phyloP scores from a whole-genome alignment of 2,329 filamentous ascomycete species.

The Hysterium pulicare region DNA sequence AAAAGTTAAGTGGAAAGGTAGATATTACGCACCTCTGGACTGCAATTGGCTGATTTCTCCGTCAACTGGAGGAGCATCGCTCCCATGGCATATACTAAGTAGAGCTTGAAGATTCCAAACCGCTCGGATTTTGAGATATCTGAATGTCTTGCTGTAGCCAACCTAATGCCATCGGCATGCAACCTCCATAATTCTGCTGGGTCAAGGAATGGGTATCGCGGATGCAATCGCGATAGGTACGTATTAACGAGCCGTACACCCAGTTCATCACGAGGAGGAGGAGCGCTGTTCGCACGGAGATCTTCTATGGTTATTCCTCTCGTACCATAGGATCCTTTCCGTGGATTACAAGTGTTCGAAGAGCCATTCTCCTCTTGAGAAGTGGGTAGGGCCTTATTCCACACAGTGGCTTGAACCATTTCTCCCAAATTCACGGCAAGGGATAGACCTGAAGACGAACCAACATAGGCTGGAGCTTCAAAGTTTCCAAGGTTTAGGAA shows the following conservation, averaged over 20 bases:
- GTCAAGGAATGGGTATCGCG: slow-evolving; percentile 51
- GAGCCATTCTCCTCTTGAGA: slow-evolving; percentile 9
- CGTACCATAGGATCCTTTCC: slow-evolving; percentile 16
- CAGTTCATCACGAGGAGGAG: slow-evolving; percentile 47
- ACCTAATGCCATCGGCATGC: slow-evolving; percentile 41
- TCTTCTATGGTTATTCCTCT: slow-evolving; percentile 40
- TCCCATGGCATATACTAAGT: slow-evolving; percentile 53
- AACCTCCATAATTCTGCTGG: slow-evolving; percentile 44
- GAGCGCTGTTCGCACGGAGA: slow-evolving; percentile 42
- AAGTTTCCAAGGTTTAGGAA: slow-evolving; percentile 44
- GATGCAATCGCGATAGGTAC: slow-evolving; percentile 47
- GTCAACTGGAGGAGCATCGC: slow-evolving; percentile 49
- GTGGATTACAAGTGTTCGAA: slow-evolving; percentile 4
- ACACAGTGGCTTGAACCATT: slow-evolving; percentile 54
- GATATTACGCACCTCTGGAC: slow-evolving; percentile 38
- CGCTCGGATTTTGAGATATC: slow-evolving; percentile 26
- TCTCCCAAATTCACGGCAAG: slow-evolving; percentile 50
- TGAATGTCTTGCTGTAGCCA: slow-evolving; percentile 33
- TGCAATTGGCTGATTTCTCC: slow-evolving; percentile 43
- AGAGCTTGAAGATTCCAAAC: slow-evolving; percentile 51
- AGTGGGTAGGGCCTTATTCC: slow-evolving; percentile 49
- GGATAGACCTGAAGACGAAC: slow-evolving; percentile 49
- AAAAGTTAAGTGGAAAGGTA: neutral
- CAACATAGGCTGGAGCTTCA: slow-evolving; percentile 50
- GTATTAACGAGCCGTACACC: slow-evolving; percentile 44